Percentiles rank a stretch among this genome's conserved stretches.
These are phyloP conservation scores for Calonectria multiphialidica DNA, from an alignment of 2,329 filamentous ascomycete species.

Conservation along the genomic window DNA sequence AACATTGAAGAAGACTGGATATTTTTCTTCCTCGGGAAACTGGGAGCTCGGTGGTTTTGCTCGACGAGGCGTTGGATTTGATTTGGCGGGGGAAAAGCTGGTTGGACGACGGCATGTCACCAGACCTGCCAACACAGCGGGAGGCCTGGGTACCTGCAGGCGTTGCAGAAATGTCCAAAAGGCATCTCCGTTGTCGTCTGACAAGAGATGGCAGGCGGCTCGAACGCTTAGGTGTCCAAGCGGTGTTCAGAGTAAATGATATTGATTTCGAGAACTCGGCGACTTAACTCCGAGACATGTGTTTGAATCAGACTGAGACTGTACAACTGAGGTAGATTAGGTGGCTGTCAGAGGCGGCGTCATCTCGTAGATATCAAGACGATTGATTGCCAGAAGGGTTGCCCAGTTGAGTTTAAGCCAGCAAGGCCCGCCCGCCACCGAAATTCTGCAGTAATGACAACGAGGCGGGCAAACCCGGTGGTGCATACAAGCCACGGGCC, in stretches of 20 bases:
- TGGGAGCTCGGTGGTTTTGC: not conserved
- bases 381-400: not conserved
- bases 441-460: constrained; percentile 2
- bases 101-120: not conserved
- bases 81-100: not conserved
- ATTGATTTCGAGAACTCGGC: not conserved
- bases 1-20: not conserved
- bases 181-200: not conserved
- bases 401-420: not conserved
- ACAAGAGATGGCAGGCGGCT: not conserved
- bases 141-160: not conserved
- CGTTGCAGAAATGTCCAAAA: not conserved
- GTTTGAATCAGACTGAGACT: constrained; percentile 3
- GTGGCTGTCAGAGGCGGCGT: not conserved
- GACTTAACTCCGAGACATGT: constrained; percentile 5
- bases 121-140: not conserved
- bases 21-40: not conserved
- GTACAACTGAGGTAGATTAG: not conserved
- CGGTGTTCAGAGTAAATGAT: not conserved
- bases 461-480: not conserved
- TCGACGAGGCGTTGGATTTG: not conserved
- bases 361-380: not conserved
- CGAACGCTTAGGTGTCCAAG: not conserved
- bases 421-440: not conserved
- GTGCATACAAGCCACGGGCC: constrained; percentile 11